Evolutionary conservation across 1,284 basidiomycete genomes (phyloP).

Genomic region (Sporisorium graminicola): DNA sequence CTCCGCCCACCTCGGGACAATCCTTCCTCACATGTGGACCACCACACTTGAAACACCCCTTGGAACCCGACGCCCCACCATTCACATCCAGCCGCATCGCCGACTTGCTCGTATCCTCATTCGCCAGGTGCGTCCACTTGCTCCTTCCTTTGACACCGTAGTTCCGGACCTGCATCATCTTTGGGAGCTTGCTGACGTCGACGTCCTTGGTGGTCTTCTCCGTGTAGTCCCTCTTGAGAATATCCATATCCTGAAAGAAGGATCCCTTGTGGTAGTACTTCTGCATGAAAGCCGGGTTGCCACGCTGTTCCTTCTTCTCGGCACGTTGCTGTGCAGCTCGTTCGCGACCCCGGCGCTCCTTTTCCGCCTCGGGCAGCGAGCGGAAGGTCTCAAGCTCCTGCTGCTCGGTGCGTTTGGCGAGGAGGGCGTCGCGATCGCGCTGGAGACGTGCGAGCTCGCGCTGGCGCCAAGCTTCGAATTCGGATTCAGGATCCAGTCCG

Average conservation of each 20-base stretch:
- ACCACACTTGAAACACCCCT: constrained; percentile 85
- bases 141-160: constrained; percentile 92
- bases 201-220: constrained; percentile 84
- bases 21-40: constrained; percentile 66
- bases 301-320: constrained; percentile 75
- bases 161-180: constrained; percentile 96
- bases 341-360: constrained; percentile 68
- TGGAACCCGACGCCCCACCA: constrained; percentile 74
- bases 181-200: constrained; percentile 86
- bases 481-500: constrained; percentile 86
- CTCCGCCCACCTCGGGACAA: constrained; percentile 55
- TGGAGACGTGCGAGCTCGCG: constrained; percentile 91
- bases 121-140: constrained; percentile 83
- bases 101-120: constrained; percentile 83
- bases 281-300: constrained; percentile 90
- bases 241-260: constrained; percentile 91
- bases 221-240: constrained; percentile 88
- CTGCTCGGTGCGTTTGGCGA: constrained; percentile 81
- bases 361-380: constrained; percentile 89
- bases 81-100: constrained; percentile 54
- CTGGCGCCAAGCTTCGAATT: constrained; percentile 96
- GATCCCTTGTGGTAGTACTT: constrained; percentile 99
- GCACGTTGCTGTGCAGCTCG: constrained; percentile 15
- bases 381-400: constrained; percentile 90
- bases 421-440: constrained; percentile 86